Conservation (phyloP, 805 yeast genomes). For the Metschnikowia noctiluminum region DNA sequence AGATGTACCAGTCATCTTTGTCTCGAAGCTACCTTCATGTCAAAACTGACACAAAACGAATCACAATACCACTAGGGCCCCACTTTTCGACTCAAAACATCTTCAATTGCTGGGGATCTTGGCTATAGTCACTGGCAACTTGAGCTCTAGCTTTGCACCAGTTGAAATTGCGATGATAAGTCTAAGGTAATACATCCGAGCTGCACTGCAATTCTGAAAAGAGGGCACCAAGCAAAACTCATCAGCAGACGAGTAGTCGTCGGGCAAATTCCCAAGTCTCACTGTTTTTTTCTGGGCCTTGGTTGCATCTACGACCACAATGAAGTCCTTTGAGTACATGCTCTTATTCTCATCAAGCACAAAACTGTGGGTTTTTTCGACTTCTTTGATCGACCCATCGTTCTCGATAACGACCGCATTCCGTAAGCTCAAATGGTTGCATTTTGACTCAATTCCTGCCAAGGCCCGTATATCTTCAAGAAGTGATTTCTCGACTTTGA, state of each 20-base stretch:
- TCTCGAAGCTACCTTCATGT: too few species aligned
- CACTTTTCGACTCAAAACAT: background rate
- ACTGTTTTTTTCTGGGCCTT: conserved; percentile 21
- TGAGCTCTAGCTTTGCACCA: conserved; percentile 22
- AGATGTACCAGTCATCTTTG: too few species aligned
- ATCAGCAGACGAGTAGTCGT: conserved; percentile 15
- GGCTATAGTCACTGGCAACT: conserved; percentile 30
- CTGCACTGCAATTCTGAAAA: conserved; percentile 35
- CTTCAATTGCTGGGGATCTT: conserved; percentile 15
- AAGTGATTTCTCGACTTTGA: conserved; percentile 28
- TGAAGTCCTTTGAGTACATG: conserved; percentile 21
- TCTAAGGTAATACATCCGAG: conserved; percentile 34
- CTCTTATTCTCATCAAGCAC: conserved; percentile 10
- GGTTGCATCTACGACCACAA: conserved; percentile 26
- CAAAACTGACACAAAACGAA: too few species aligned
- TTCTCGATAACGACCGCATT: conserved; percentile 18
- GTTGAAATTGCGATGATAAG: conserved; percentile 20
- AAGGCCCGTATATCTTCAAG: conserved; percentile 30
- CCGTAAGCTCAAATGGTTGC: conserved; percentile 25
- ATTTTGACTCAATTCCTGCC: conserved; percentile 29
- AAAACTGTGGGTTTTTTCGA: conserved; percentile 2
- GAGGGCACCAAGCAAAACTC: conserved; percentile 37
- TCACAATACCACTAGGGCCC: too few species aligned
- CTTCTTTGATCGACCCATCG: conserved; percentile 19
- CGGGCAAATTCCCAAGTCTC: conserved; percentile 4